A percentile compares a stretch with the other conserved stretches of the same genome.
Evolutionary conservation across 257 asterid species (phyloP).

Genomic region (Nicotiana tabacum): DNA sequence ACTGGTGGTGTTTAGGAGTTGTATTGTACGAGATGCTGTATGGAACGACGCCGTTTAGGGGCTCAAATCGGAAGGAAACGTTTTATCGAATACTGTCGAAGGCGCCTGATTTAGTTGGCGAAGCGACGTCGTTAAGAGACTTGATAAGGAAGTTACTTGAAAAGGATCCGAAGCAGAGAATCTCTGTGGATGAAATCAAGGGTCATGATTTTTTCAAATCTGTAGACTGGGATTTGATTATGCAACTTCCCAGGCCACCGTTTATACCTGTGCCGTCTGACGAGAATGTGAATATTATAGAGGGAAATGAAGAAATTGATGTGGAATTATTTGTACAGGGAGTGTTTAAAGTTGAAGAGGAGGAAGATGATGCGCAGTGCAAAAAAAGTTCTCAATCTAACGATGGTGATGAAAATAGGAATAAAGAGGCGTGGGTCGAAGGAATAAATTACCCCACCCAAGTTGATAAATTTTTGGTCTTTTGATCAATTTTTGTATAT

Average conservation of each 20-base stretch:
- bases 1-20: slow-evolving; percentile 93
- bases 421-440: slow-evolving; percentile 39
- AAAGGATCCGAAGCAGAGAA: slow-evolving; percentile 68
- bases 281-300: slow-evolving; percentile 21
- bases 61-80: slow-evolving; percentile 67
- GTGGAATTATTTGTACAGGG: slow-evolving; percentile 65
- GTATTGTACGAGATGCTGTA: slow-evolving; percentile 89
- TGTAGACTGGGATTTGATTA: slow-evolving; percentile 62
- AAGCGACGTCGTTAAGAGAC: slow-evolving; percentile 72
- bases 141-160: slow-evolving; percentile 68
- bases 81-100: slow-evolving; percentile 44
- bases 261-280: slow-evolving; percentile 57
- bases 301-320: slow-evolving; percentile 47
- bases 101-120: slow-evolving; percentile 65
- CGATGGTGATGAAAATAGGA: neutral
- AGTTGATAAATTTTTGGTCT: slow-evolving; percentile 47
- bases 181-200: slow-evolving; percentile 47
- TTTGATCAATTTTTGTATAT: slow-evolving; percentile 16
- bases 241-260: slow-evolving; percentile 80
- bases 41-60: slow-evolving; percentile 83
- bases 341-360: slow-evolving; percentile 39
- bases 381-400: neutral
- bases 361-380: slow-evolving; percentile 22
- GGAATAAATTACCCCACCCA: slow-evolving; percentile 37
- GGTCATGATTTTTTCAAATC: slow-evolving; percentile 52